These are phyloP conservation scores for Globisporangium recalcitrans DNA, from an alignment of 352 stramenopile species.

Conservation along the genomic window DNA sequence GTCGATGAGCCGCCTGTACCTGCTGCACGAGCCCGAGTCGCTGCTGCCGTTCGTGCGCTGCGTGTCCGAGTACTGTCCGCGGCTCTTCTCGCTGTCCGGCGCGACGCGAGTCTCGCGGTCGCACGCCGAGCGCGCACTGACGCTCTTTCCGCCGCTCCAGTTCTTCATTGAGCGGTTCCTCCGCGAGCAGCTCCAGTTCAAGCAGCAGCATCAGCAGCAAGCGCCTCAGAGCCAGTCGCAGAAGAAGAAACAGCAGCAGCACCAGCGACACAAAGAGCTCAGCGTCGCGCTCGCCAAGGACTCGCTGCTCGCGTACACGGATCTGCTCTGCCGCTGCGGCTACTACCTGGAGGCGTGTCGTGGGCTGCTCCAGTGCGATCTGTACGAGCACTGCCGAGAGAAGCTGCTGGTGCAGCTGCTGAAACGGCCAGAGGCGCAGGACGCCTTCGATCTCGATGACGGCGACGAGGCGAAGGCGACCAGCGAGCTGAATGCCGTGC, in stretches of 20 bases:
- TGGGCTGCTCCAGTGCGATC: slow-evolving; percentile 50
- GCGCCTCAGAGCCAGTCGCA: background rate
- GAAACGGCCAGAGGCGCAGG: background rate
- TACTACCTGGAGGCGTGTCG: slow-evolving; percentile 48
- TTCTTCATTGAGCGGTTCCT: slow-evolving; percentile 35
- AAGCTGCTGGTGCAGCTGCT: slow-evolving; percentile 24
- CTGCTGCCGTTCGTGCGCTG: slow-evolving; percentile 59
- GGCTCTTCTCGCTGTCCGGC: slow-evolving; percentile 60
- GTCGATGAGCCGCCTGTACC: slow-evolving; percentile 71
- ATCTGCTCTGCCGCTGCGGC: slow-evolving; percentile 48
- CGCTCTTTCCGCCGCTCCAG: slow-evolving; percentile 52
- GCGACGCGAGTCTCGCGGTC: slow-evolving; percentile 32
- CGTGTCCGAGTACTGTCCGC: slow-evolving; percentile 55
- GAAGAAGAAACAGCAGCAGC: slow-evolving; percentile 7
- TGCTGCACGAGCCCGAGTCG: slow-evolving; percentile 54
- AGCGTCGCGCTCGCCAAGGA: slow-evolving; percentile 17
- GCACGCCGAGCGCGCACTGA: slow-evolving; percentile 63
- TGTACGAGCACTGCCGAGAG: slow-evolving; percentile 60
- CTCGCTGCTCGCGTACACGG: slow-evolving; percentile 56
- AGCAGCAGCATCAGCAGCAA: slow-evolving; percentile 8
- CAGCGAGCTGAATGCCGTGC: background rate
- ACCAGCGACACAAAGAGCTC: slow-evolving; percentile 11
- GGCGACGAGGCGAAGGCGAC: slow-evolving; percentile 16
- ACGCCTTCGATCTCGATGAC: background rate
- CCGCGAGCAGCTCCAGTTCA: slow-evolving; percentile 9